Evolutionary conservation across 768 basidiomycete genomes (phyloP).

Genomic region (Mycena metata): DNA sequence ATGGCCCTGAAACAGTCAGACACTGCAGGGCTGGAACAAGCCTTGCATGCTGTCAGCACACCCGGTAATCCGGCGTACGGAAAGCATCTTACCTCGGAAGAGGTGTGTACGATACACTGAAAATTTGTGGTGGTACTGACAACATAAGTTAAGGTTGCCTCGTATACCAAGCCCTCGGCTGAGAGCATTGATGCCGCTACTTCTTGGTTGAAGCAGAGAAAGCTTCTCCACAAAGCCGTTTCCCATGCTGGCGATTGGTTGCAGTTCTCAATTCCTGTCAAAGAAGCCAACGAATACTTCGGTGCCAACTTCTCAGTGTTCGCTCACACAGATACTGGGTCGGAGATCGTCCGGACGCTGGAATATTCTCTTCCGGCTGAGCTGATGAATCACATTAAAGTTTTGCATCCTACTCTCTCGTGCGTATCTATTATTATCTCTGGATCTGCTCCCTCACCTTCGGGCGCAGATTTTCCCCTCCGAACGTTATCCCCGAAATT

Average conservation of each 20-base stretch:
- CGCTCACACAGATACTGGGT: slow-evolving; percentile 37
- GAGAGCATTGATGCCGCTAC: slow-evolving; percentile 34
- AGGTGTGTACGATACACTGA: slow-evolving; percentile 39
- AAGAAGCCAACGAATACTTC: slow-evolving; percentile 42
- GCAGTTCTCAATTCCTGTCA: slow-evolving; percentile 39
- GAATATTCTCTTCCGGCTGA: slow-evolving; percentile 42
- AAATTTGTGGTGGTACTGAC: slow-evolving; percentile 8
- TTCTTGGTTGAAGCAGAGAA: slow-evolving; percentile 39
- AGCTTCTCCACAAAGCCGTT: slow-evolving; percentile 33
- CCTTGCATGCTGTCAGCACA: slow-evolving; percentile 48
- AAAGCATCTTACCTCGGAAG: slow-evolving; percentile 46
- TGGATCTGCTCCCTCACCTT: slow-evolving; percentile 38
- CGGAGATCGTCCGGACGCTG: slow-evolving; percentile 40
- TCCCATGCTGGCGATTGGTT: slow-evolving; percentile 42
- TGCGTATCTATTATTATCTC: no score
- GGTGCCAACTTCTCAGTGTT: slow-evolving; percentile 41
- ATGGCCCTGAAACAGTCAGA: slow-evolving; percentile 48
- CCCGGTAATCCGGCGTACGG: slow-evolving; percentile 46
- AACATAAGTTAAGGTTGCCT: slow-evolving; percentile 5
- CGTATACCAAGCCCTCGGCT: slow-evolving; percentile 13
- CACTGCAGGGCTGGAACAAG: slow-evolving; percentile 45
- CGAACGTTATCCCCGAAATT: slow-evolving; percentile 15
- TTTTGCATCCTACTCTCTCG: slow-evolving; percentile 47
- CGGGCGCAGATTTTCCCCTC: slow-evolving; percentile 12
- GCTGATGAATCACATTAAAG: slow-evolving; percentile 40